Evolutionary conservation across 306 rosid genomes (phyloP), one percentile per base, ranked within the genome.

Genomic region (Cicer cuneatum): DNA sequence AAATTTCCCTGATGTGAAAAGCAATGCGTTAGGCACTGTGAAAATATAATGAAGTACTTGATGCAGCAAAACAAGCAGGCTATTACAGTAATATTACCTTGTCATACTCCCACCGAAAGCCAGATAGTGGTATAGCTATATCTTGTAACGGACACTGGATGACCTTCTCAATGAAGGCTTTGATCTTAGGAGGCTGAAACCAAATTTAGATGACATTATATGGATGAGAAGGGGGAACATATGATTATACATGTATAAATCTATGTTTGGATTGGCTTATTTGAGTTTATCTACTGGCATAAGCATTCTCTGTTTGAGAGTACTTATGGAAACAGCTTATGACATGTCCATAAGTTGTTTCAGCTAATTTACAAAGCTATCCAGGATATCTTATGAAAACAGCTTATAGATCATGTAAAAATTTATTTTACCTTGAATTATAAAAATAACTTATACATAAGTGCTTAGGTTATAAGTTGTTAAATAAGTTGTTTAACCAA

Each of bases 51-150:
- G 68, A 81, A 46, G 35, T 54, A 24, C 16, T 62, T 24, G 29
- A 12, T 39, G 21, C 66, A 54, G 68, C 38, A 40, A 71, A 66
- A 84, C 40, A 8, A 24, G 45, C 66, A 71, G 29, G 52, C 15
- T 41, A 83, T 78, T 69, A 87, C 88, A 84, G 83, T 89, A 65
- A 65, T 66, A 77, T 69, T 80, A 94, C 99, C 98, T 95, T 95
- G 74, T 68, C 86, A 76, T 84, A 92, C 83, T 95, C 98, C 99
- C 99, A 95, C 70, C 85, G 92, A 78, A 95, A 95, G 73, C 99
- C 98, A 71, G 99, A 95, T 78, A 95, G 97, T 16, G 97, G 98
- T 68, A 95, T 90, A 62, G 94, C 97, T 81, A 95, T 95, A 86
- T 95, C 99, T 76, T 90, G 99, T 70, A 92, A 83, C 1, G 99